These are phyloP conservation scores for Penicillium ochrochloron DNA, from an alignment of 495 filamentous ascomycete species.

Conservation along the genomic window DNA sequence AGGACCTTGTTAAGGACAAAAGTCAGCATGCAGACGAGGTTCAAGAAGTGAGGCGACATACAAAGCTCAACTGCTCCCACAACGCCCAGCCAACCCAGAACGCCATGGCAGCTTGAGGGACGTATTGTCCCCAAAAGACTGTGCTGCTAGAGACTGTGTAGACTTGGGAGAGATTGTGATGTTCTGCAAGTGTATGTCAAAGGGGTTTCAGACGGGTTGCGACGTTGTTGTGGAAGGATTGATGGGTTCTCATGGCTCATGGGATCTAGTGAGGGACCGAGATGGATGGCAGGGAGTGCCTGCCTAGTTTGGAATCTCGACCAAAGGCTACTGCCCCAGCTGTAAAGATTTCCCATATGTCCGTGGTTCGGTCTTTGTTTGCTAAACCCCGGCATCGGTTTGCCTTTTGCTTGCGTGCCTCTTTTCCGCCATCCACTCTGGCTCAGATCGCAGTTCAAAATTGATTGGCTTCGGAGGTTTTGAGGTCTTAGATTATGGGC, in stretches of 20 bases:
- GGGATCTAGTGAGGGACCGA: not conserved
- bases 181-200: not conserved
- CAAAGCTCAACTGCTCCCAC: conserved; percentile 93
- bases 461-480: too few relatives aligned
- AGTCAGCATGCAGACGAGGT: conserved; percentile 22
- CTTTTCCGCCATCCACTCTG: not conserved
- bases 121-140: not conserved
- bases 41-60: conserved; percentile 50
- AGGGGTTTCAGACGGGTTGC: not conserved
- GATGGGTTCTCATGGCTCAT: not conserved
- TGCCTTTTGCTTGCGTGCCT: not conserved
- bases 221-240: not conserved
- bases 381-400: not conserved
- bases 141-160: not conserved
- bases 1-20: conserved; percentile 40
- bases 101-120: conserved; percentile 28
- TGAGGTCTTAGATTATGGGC: too few relatives aligned
- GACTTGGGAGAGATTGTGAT: not conserved
- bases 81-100: conserved; percentile 82
- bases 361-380: not conserved
- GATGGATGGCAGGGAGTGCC: not conserved
- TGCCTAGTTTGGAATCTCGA: not conserved
- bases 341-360: too few relatives aligned
- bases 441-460: too few relatives aligned
- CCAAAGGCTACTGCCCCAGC: not conserved